Base-by-base conservation (phyloP, 1,284 basidiomycete species). In the Melanopsichium pennsylvanicum region DNA sequence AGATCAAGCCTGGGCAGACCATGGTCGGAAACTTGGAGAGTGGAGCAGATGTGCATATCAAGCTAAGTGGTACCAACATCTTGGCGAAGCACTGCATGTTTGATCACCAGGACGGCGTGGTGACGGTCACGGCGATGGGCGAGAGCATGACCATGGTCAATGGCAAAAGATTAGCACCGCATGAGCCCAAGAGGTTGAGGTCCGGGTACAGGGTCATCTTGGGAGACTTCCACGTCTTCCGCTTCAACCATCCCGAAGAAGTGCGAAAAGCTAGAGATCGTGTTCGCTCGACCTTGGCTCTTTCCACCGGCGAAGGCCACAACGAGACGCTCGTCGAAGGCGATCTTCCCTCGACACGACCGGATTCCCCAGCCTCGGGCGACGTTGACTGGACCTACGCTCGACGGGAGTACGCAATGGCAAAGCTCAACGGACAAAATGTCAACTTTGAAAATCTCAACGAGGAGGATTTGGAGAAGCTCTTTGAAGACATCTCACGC, bases 121-220 rank as follows among this genome's bases (percentile, higher is more conserved):
- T 98, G 37, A 87, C 88, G 1, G 83, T 97, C 5, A 87, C 91
- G 72, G 87, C 89, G 15, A 84, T 90, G 82, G 86, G 88, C 0
- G 87, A 91, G 64, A 91, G 91, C 58, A 88, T 90, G 57, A 96
- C 93, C 8, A 93, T 93, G 81, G 74, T 78, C 54, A 98, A 98
- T 78, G 95, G 95, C 38, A 92, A 93, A 78, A 52, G 73, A 3
- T 33, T 78, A 4, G 11, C 51, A 1, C 54, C 72, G 4, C 68
- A 64, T 26, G 70, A 78, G 58, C 76, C 76, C 0, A 72, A 67
- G 35, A 46, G 76, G 16, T 85, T 96, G 37, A 87, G 89, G 18
- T 94, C 93, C 42, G 95, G 95, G 22, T 97, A 90, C 81, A 90
- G 95, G 36, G 93, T 98, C 74, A 97, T 98, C 80, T 85, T 98